phyloP scores from a whole-genome alignment of 2,329 filamentous ascomycete genomes.

The Xylaria sp. region DNA sequence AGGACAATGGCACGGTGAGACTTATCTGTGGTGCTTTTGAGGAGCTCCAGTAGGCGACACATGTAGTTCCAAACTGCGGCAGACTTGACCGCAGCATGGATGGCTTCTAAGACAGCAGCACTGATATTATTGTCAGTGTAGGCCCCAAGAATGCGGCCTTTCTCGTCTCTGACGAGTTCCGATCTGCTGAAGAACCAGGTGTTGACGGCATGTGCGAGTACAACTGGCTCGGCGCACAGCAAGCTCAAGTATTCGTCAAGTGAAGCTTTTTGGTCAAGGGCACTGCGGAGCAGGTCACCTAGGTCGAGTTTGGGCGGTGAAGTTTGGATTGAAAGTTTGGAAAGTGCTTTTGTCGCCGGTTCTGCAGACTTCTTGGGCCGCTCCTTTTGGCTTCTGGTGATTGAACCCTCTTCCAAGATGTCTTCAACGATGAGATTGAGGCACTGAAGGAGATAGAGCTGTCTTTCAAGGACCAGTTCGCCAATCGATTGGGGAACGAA shows the following conservation, averaged over 20 bases:
- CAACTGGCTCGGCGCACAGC: constrained; percentile 36
- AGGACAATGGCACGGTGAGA: constrained; percentile 40
- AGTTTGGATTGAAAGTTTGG: constrained; percentile 37
- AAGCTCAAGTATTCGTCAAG: constrained; percentile 42
- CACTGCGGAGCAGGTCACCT: constrained; percentile 35
- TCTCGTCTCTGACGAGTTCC: constrained; percentile 49
- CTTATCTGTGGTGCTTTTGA: constrained; percentile 36
- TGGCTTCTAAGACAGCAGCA: constrained; percentile 44
- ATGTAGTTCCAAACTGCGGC: constrained; percentile 48
- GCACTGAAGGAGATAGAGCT: constrained; percentile 39
- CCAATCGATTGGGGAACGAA: constrained; percentile 36
- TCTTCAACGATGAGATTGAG: constrained; percentile 48
- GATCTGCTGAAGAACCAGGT: constrained; percentile 43
- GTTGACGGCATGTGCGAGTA: constrained; percentile 41
- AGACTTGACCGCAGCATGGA: constrained; percentile 41
- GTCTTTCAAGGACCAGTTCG: constrained; percentile 45
- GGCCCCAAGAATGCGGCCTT: constrained; percentile 42
- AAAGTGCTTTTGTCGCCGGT: constrained; percentile 34
- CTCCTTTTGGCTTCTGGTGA: constrained; percentile 29
- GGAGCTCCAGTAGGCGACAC: constrained; percentile 39
- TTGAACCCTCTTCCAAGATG: constrained; percentile 44
- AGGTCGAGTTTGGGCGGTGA: constrained; percentile 35
- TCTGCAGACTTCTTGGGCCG: constrained; percentile 37
- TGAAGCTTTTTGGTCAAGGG: constrained; percentile 38
- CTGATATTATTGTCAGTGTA: constrained; percentile 48